These are phyloP conservation scores for Saturnispora quitensis DNA, from an alignment of 805 yeast species.

Conservation along the genomic window DNA sequence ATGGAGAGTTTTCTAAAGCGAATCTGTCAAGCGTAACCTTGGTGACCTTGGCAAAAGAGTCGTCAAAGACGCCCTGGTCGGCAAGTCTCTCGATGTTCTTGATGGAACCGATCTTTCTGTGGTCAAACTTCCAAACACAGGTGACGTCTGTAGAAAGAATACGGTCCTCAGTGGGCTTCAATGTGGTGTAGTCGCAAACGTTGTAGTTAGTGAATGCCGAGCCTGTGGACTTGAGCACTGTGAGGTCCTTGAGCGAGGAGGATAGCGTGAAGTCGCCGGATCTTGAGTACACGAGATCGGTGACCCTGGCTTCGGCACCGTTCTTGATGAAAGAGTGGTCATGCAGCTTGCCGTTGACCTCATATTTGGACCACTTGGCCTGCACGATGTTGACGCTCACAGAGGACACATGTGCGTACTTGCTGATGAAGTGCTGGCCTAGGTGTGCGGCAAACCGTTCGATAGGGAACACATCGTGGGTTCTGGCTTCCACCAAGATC, in stretches of 20 bases:
- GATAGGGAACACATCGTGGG: slow-evolving; percentile 78
- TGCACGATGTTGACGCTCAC: slow-evolving; percentile 61
- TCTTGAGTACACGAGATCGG: slow-evolving; percentile 44
- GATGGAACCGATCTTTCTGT: slow-evolving; percentile 41
- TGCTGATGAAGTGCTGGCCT: slow-evolving; percentile 69
- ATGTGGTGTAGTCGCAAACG: slow-evolving; percentile 81
- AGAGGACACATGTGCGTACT: slow-evolving; percentile 71
- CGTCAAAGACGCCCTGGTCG: slow-evolving; percentile 57
- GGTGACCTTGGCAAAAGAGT: slow-evolving; percentile 53
- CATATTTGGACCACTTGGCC: slow-evolving; percentile 67
- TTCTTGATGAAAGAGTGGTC: slow-evolving; percentile 80
- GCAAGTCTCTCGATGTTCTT: slow-evolving; percentile 41
- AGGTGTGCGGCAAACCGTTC: slow-evolving; percentile 83
- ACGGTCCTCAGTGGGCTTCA: slow-evolving; percentile 75
- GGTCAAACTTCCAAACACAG: slow-evolving; percentile 61
- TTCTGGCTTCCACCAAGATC: slow-evolving; percentile 72
- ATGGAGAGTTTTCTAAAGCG: slow-evolving; percentile 82
- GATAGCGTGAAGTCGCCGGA: slow-evolving; percentile 45
- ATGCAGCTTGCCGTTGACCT: slow-evolving; percentile 67
- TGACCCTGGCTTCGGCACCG: slow-evolving; percentile 71
- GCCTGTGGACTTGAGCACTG: slow-evolving; percentile 83
- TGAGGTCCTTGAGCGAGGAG: slow-evolving; percentile 70
- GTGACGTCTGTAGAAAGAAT: slow-evolving; percentile 81
- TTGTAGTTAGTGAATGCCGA: slow-evolving; percentile 88
- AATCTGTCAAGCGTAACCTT: slow-evolving; percentile 64